Evolutionary conservation across 2,329 filamentous ascomycete genomes (phyloP).

Genomic region (Fusarium sp.): DNA sequence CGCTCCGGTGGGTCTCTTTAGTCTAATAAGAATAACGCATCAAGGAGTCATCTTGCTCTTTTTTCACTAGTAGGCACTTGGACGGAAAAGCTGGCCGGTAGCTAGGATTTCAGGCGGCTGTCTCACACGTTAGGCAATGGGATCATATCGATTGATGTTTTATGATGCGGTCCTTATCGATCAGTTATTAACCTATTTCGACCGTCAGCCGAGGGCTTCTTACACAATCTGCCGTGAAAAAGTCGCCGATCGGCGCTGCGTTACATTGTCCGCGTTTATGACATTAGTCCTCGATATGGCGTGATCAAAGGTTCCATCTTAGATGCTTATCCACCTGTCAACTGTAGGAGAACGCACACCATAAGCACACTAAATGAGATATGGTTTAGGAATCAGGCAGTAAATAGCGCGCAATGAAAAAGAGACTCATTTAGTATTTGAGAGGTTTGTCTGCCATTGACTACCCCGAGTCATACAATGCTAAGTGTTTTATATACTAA

Average conservation of each 20-base stretch:
- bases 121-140: no score
- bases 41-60: no score
- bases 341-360: slow-evolving; percentile 15
- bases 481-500: background rate
- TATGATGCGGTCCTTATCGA: background rate
- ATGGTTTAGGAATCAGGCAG: background rate
- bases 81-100: no score
- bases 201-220: fast-evolving
- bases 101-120: no score
- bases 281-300: slow-evolving; percentile 38
- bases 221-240: slow-evolving; percentile 16
- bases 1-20: background rate
- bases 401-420: background rate
- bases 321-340: slow-evolving; percentile 15
- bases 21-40: background rate
- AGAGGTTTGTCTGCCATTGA: slow-evolving; percentile 1
- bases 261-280: slow-evolving; percentile 26
- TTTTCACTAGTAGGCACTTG: no score
- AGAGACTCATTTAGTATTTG: background rate
- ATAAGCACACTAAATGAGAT: slow-evolving; percentile 9
- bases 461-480: background rate
- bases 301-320: slow-evolving; percentile 34
- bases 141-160: no score
- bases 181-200: fast-evolving
- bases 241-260: slow-evolving; percentile 22